Percentiles rank a stretch among this genome's conserved stretches.
Evolutionary conservation across 305 asterid species (phyloP).

Genomic region (Rubia occidens): DNA sequence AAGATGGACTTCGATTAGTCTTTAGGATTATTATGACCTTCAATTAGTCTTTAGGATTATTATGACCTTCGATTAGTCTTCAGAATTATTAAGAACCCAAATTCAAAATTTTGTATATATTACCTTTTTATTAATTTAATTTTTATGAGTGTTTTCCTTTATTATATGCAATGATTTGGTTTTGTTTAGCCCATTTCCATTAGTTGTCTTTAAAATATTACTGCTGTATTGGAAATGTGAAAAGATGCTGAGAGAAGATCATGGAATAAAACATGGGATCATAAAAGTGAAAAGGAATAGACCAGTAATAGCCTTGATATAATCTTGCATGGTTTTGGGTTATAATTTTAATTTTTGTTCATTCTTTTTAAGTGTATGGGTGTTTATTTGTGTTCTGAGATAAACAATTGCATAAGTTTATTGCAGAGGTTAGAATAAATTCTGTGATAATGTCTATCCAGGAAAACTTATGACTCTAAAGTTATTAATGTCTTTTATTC

Average conservation of each 20-base stretch:
- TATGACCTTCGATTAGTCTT: no score
- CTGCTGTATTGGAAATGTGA: not conserved
- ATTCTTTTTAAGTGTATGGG: not conserved
- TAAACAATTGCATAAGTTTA: not conserved
- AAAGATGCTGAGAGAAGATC: not conserved
- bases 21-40: not conserved
- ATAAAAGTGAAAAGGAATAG: not conserved
- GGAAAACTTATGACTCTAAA: not conserved
- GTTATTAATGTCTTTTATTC: no score
- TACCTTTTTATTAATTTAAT: not conserved
- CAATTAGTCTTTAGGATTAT: no score
- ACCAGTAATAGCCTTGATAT: not conserved
- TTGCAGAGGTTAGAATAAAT: not conserved
- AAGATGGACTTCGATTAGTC: not conserved
- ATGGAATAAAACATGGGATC: not conserved
- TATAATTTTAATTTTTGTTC: no score
- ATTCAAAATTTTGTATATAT: not conserved
- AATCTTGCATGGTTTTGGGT: not conserved
- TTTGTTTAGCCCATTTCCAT: no score
- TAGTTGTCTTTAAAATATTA: no score
- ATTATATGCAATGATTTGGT: no score
- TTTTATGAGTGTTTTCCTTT: not conserved
- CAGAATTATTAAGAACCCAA: no score
- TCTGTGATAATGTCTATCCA: not conserved
- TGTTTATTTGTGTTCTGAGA: not conserved